Percentiles rank a stretch among this genome's conserved stretches.
phyloP scores from a whole-genome alignment of 306 rosid genomes.

The Hippophae rhamnoides region DNA sequence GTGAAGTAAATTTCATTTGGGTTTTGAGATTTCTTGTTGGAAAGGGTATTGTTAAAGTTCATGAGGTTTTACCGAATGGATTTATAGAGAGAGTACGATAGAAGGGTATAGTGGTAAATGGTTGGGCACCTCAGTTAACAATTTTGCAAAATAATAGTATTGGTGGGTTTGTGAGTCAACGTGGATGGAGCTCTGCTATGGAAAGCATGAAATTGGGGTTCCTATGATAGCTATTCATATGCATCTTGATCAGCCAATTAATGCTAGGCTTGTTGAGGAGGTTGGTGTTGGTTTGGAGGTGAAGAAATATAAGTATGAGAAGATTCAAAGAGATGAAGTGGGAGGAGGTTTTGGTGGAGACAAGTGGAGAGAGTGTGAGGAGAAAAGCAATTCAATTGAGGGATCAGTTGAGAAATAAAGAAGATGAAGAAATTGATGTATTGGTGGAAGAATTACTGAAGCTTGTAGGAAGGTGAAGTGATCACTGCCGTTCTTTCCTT shows the following conservation, averaged over 20 bases:
- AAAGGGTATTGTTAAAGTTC: neutral
- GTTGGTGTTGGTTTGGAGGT: constrained; percentile 13
- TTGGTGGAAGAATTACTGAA: constrained; percentile 12
- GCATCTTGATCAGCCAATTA: constrained; percentile 20
- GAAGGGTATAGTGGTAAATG: constrained; percentile 21
- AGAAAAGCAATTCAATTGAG: constrained; percentile 9
- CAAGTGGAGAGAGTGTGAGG: neutral
- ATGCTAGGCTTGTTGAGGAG: constrained; percentile 16
- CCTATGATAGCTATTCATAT: constrained; percentile 21
- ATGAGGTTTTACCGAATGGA: constrained; percentile 18
- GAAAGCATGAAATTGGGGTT: constrained; percentile 27
- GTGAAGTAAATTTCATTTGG: constrained; percentile 23
- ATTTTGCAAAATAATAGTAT: constrained; percentile 6
- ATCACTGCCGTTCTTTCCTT: too few relatives aligned
- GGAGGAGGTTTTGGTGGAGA: constrained; percentile 4
- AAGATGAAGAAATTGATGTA: constrained; percentile 10
- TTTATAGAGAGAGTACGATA: constrained; percentile 20
- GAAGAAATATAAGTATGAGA: neutral
- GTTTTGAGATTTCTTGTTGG: constrained; percentile 18
- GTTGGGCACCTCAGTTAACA: constrained; percentile 18
- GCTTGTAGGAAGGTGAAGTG: constrained; percentile 4
- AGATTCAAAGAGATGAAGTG: constrained; percentile 3
- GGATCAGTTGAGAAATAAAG: constrained; percentile 4
- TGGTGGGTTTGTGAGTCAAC: constrained; percentile 24
- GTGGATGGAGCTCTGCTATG: constrained; percentile 25